Percentiles rank a stretch among this genome's conserved stretches.
Conservation (phyloP, 2,329 filamentous ascomycete species). For the Talaromyces pinophilus region DNA sequence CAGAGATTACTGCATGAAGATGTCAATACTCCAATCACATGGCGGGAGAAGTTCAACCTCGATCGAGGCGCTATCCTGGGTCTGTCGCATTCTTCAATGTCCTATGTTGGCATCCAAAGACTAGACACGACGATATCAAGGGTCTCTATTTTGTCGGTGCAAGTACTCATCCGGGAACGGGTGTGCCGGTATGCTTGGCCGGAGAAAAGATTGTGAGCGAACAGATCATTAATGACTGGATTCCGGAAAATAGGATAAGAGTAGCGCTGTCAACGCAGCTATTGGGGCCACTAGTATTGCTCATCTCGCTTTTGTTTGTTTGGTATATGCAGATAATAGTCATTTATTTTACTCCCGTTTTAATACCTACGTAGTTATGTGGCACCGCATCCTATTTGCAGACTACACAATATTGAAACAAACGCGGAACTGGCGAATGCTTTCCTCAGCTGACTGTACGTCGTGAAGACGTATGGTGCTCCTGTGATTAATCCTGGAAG, state of each 20-base stretch:
- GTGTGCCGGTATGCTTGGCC: neutral
- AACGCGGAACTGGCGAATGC: no score
- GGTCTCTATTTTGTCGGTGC: neutral
- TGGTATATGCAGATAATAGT: neutral
- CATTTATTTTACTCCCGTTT: neutral
- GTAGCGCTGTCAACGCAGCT: neutral
- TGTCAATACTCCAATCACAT: conserved; percentile 37
- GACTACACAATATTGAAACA: no score
- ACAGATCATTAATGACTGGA: neutral
- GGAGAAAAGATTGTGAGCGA: neutral
- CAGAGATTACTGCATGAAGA: neutral
- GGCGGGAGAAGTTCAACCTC: conserved; percentile 70
- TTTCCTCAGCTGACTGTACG: no score
- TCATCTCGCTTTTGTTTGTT: neutral
- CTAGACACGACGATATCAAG: conserved; percentile 23
- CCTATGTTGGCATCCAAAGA: conserved; percentile 33
- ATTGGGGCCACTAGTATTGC: neutral
- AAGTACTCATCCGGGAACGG: neutral
- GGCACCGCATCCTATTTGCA: neutral
- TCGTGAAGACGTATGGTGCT: no score
- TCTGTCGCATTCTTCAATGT: conserved; percentile 65
- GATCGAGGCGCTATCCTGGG: conserved; percentile 74
- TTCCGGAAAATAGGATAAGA: neutral
- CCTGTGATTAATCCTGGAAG: no score
- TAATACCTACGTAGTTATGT: neutral